A percentile compares a stretch with the other conserved stretches of the same genome.
phyloP scores from a whole-genome alignment of 306 rosid genomes.

The Acacia confusa region DNA sequence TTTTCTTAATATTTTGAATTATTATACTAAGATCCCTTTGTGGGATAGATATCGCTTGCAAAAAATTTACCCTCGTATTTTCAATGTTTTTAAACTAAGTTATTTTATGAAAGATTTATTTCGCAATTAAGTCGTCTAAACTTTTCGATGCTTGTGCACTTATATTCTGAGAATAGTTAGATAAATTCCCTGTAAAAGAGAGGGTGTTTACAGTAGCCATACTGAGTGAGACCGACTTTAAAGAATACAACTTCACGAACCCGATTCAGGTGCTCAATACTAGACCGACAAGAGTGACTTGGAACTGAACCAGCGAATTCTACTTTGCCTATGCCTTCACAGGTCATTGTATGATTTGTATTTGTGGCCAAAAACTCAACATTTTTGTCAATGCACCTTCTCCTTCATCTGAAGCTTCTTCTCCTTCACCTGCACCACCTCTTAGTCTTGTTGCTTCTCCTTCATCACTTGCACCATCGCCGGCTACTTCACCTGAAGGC shows the following conservation, averaged over 20 bases:
- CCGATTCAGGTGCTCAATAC: neutral
- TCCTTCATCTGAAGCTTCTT: neutral
- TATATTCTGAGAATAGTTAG: too few species aligned
- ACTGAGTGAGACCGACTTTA: constrained; percentile 15
- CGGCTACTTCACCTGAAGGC: neutral
- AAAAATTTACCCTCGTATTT: too few species aligned
- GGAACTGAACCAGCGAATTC: neutral
- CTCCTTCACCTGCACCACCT: neutral
- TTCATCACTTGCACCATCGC: constrained; percentile 10
- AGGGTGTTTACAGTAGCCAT: too few species aligned
- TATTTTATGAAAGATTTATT: too few species aligned
- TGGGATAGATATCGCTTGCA: too few species aligned
- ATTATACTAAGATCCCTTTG: too few species aligned
- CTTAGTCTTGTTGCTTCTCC: neutral
- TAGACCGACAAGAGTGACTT: constrained; percentile 29
- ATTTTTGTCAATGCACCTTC: constrained; percentile 17
- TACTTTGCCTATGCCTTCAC: constrained; percentile 40
- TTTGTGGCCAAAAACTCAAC: constrained; percentile 55
- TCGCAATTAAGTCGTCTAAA: too few species aligned
- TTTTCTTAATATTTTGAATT: too few species aligned
- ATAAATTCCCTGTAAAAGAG: too few species aligned
- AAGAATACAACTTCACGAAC: neutral
- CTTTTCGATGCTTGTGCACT: too few species aligned
- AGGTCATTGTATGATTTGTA: constrained; percentile 44
- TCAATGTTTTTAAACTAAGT: too few species aligned